Evolutionary conservation across 2,329 filamentous ascomycete genomes (phyloP), one percentile per base, ranked within the genome.

Genomic region (Biscogniauxia marginata): DNA sequence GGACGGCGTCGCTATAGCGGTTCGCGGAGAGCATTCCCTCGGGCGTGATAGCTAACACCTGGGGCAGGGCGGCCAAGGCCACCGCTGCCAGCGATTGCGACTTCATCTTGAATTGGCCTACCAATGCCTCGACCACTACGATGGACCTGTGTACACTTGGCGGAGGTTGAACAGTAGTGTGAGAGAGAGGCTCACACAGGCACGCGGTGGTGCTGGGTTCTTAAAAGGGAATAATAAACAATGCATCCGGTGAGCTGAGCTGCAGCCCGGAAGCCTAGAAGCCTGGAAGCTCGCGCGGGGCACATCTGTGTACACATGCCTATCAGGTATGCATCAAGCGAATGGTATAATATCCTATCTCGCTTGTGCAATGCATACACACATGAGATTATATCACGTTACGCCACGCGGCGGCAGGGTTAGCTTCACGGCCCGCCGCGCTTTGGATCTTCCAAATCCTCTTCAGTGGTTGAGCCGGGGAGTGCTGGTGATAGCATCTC

Each of bases 21-120:
- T 71, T 71, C 21, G 70, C 69, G 3, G 66, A 58, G n/a, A 72
- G 64, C 70, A 72, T 68, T 19, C 48, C 45, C 63, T 71, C 65
- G 3, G 68, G 68, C 44, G 67, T 71, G 51, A 72, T 67, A 16
- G 68, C 69, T 20, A 65, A 53, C 9, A 58, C 67, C n/a, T 54
- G 58, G 43, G 67, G 65, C 62, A 69, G 48, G 47, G 65, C 39
- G 56, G 67, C 66, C 56, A 69, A 47, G 49, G 60, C 65, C 54
- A 63, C 65, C 50, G 58, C 61, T 55, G 60, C 60, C 58, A 60
- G 55, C 18, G 59, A 62, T 62, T 62, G 66, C 50, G 62, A 63
- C 62, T 63, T 68, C 66, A 66, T 68, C 56, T 59, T 67, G 45
- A 39, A 9, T 16, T n/a, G 23, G n/a, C 25, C 24, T 7, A 18